A percentile compares a stretch with the other conserved stretches of the same genome.
Conservation (phyloP, 495 filamentous ascomycete genomes). For the Aspergillus nidulans region DNA sequence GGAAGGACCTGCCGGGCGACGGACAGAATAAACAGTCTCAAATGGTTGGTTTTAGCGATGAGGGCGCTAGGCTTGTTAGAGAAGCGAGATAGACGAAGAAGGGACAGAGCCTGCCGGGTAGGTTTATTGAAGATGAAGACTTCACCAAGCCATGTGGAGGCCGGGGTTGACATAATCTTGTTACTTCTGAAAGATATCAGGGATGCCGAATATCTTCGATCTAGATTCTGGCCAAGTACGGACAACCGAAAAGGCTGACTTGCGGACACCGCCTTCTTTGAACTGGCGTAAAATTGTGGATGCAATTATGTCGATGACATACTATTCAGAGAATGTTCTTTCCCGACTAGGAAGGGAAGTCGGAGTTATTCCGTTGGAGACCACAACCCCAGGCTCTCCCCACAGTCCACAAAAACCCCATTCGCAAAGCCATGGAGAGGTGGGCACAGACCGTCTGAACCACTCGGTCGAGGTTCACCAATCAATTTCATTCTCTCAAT, state of each 20-base stretch:
- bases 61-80: too few species aligned
- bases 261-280: too few species aligned
- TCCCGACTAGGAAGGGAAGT: not conserved
- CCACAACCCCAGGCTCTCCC: not conserved
- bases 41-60: too few species aligned
- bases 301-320: not conserved
- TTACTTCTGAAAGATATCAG: not conserved
- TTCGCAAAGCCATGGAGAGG: not conserved
- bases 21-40: too few species aligned
- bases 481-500: not conserved
- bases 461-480: not conserved
- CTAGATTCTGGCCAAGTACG: not conserved
- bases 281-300: too few species aligned
- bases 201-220: not conserved
- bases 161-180: not conserved
- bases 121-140: too few species aligned
- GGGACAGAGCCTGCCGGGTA: too few species aligned
- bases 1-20: too few species aligned
- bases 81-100: too few species aligned
- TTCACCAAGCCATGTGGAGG: not conserved
- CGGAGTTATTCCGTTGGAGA: constrained; percentile 2
- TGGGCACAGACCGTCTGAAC: not conserved
- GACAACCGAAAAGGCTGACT: not conserved
- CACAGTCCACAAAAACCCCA: not conserved
- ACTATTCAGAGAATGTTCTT: not conserved